A percentile compares a stretch with the other conserved stretches of the same genome.
Conservation (phyloP, 2,329 filamentous ascomycete genomes). For the Plectosphaerella cucumerina region DNA sequence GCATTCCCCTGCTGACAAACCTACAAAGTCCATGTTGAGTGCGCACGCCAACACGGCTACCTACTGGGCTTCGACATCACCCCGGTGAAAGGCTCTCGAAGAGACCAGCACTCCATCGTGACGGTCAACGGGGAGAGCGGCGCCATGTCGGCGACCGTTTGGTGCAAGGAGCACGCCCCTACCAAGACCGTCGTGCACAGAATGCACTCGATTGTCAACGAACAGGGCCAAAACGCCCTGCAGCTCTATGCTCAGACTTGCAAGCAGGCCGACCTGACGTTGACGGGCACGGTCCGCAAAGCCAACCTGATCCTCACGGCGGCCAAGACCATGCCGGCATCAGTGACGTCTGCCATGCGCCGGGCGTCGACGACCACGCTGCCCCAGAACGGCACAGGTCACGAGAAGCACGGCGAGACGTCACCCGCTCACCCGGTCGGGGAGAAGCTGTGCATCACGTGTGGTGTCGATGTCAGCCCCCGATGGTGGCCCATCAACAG, state of each 20-base stretch:
- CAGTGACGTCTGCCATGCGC: slow-evolving; percentile 28
- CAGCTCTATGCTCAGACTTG: slow-evolving; percentile 85
- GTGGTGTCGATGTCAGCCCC: slow-evolving; percentile 66
- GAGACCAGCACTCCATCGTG: slow-evolving; percentile 76
- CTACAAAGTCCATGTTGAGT: slow-evolving; percentile 74
- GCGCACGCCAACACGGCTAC: slow-evolving; percentile 80
- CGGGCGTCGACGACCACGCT: slow-evolving; percentile 51
- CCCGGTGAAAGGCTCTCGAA: slow-evolving; percentile 82
- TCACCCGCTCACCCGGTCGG: slow-evolving; percentile 26
- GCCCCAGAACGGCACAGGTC: slow-evolving; percentile 16
- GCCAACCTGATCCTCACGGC: slow-evolving; percentile 71
- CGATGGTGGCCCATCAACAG: slow-evolving; percentile 65
- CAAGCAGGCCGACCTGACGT: slow-evolving; percentile 87
- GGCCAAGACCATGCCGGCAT: slow-evolving; percentile 38
- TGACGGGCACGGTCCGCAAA: slow-evolving; percentile 91
- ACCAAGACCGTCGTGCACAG: slow-evolving; percentile 70
- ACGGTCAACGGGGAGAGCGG: slow-evolving; percentile 78
- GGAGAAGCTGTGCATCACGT: slow-evolving; percentile 59
- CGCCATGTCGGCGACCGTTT: slow-evolving; percentile 78
- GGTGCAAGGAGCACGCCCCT: slow-evolving; percentile 85
- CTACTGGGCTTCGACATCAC: slow-evolving; percentile 85
- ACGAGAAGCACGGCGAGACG: slow-evolving; percentile 7
- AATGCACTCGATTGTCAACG: slow-evolving; percentile 72
- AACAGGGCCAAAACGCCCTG: slow-evolving; percentile 70
- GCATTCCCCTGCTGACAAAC: slow-evolving; percentile 1